Percentiles rank a stretch among this genome's conserved stretches.
Conservation (phyloP, 257 asterid species). For the Linderniella brevidens region DNA sequence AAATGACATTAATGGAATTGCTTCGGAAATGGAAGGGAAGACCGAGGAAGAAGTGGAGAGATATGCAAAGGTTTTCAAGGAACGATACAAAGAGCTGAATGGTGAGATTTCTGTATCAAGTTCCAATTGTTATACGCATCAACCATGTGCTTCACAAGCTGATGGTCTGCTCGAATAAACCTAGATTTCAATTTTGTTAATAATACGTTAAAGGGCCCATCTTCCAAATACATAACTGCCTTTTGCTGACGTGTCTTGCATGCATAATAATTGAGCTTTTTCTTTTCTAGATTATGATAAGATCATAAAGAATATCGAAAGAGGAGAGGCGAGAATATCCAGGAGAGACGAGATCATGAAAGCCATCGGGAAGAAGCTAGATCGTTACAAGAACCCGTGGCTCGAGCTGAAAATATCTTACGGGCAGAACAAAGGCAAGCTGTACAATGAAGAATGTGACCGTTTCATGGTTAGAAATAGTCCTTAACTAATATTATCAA, state of each 20-base stretch:
- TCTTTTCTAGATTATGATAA: conserved; percentile 72
- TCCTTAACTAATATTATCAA: neutral
- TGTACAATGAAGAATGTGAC: conserved; percentile 97
- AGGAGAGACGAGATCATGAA: conserved; percentile 97
- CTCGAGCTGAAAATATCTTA: conserved; percentile 84
- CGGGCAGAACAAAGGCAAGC: conserved; percentile 98
- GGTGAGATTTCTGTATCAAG: conserved; percentile 22
- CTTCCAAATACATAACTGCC: no score
- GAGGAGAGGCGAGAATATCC: conserved; percentile 96
- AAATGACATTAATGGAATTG: conserved; percentile 58
- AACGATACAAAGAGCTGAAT: conserved; percentile 84
- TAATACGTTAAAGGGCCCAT: no score
- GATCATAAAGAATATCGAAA: conserved; percentile 83
- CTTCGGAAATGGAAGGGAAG: conserved; percentile 96
- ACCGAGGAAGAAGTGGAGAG: conserved; percentile 90
- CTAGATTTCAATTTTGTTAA: no score
- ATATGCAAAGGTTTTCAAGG: conserved; percentile 77
- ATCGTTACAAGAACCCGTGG: conserved; percentile 98
- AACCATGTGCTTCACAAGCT: no score
- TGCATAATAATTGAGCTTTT: no score
- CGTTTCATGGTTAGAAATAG: conserved; percentile 74
- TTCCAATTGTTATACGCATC: no score
- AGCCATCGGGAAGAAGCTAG: conserved; percentile 91
- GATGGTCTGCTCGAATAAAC: no score
- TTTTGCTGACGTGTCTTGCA: no score